Conservation (phyloP, 192 early-diverging fungal genomes). For the Rhizophagus prolifer region DNA sequence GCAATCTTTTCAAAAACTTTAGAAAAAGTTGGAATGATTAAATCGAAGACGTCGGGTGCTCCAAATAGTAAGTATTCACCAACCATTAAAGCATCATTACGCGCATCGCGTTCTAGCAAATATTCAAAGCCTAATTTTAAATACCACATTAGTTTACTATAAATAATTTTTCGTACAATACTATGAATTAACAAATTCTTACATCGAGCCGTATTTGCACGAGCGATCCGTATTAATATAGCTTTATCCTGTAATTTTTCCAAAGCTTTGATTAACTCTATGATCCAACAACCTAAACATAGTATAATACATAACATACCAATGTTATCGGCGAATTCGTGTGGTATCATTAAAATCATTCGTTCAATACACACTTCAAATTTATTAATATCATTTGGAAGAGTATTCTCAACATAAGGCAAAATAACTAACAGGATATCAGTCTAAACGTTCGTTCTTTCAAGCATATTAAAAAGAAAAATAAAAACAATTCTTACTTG, state of each 20-base stretch:
- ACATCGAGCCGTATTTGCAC: neutral
- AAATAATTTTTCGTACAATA: neutral
- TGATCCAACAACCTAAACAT: slow-evolving; percentile 9
- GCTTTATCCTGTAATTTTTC: neutral
- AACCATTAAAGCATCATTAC: slow-evolving; percentile 38
- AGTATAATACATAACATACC: neutral
- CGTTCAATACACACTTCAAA: neutral
- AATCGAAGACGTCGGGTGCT: slow-evolving; percentile 37
- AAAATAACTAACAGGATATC: slow-evolving; percentile 8
- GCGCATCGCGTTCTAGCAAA: slow-evolving; percentile 24
- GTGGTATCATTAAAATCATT: slow-evolving; percentile 15
- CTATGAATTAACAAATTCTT: neutral
- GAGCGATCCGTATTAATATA: neutral
- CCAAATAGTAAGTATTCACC: slow-evolving; percentile 36
- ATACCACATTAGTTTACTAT: neutral
- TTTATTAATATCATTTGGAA: neutral
- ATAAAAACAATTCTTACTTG: neutral
- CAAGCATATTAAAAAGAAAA: neutral
- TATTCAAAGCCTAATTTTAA: neutral
- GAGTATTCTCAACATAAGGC: neutral
- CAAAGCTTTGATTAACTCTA: slow-evolving; percentile 15
- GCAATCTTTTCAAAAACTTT: neutral
- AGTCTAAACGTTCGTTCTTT: neutral
- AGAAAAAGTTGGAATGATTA: slow-evolving; percentile 27
- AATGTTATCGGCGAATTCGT: slow-evolving; percentile 10